A percentile compares a stretch with the other conserved stretches of the same genome.
phyloP scores from a whole-genome alignment of 2,329 filamentous ascomycete genomes.

The Penicillium concentricum region DNA sequence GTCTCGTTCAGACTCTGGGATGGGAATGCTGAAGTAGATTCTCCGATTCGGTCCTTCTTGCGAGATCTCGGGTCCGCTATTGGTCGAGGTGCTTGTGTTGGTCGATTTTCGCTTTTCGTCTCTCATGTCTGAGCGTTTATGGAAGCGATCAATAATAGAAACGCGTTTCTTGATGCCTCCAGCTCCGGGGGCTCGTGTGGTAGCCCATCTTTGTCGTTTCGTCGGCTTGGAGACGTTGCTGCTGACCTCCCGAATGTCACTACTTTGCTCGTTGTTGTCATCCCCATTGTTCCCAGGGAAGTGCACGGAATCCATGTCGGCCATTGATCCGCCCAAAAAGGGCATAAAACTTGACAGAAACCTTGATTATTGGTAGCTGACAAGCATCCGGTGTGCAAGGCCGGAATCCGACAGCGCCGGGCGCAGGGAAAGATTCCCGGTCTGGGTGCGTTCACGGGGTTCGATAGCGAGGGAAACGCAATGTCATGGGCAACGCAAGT shows the following conservation, averaged over 20 bases:
- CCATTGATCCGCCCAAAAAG: constrained; percentile 24
- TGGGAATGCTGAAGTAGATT: constrained; percentile 76
- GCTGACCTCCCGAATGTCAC: constrained; percentile 27
- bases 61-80: constrained; percentile 24
- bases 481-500: constrained; percentile 4
- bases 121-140: constrained; percentile 59
- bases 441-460: constrained; percentile 5
- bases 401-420: constrained; percentile 25
- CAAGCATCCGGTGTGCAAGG: constrained; percentile 31
- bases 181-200: constrained; percentile 76
- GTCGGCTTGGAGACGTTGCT: constrained; percentile 61
- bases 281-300: constrained; percentile 29
- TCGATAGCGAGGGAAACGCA: neutral
- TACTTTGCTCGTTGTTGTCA: constrained; percentile 26
- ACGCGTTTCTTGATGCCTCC: constrained; percentile 76
- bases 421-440: neutral
- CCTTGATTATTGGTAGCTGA: constrained; percentile 15
- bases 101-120: constrained; percentile 67
- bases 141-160: constrained; percentile 75
- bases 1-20: constrained; percentile 73
- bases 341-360: constrained; percentile 28
- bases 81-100: constrained; percentile 38
- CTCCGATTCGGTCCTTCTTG: constrained; percentile 49
- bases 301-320: constrained; percentile 42
- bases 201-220: constrained; percentile 91